phyloP scores from a whole-genome alignment of 306 rosid genomes.

The Vigna hirtella region DNA sequence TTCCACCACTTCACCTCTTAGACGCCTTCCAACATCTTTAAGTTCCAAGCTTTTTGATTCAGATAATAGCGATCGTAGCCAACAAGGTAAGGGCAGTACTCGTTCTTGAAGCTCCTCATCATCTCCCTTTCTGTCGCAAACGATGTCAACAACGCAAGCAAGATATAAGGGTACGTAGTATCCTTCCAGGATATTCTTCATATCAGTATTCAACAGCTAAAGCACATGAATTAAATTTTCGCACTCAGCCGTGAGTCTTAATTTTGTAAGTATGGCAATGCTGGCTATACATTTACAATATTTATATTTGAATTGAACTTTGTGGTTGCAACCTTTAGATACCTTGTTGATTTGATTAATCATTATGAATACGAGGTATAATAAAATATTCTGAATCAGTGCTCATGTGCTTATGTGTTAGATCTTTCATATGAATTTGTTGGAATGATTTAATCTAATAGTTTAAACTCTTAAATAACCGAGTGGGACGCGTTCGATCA shows the following conservation, averaged over 20 bases:
- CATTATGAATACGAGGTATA: slow-evolving; percentile 26
- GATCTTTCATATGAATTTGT: background rate
- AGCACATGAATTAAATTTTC: background rate
- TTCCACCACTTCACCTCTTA: slow-evolving; percentile 46
- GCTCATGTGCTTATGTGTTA: slow-evolving; percentile 21
- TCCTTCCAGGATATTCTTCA: background rate
- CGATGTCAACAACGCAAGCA: slow-evolving; percentile 20
- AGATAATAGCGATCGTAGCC: slow-evolving; percentile 20
- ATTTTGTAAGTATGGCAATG: slow-evolving; percentile 48
- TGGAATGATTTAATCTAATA: background rate
- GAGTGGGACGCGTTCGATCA: background rate
- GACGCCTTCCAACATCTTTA: slow-evolving; percentile 49
- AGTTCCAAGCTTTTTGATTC: slow-evolving; percentile 57
- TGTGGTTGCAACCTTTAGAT: slow-evolving; percentile 12
- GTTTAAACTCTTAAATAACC: background rate
- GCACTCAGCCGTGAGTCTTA: background rate
- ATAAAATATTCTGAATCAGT: slow-evolving; percentile 15
- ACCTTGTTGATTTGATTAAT: slow-evolving; percentile 31
- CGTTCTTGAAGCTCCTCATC: slow-evolving; percentile 36
- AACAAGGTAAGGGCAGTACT: slow-evolving; percentile 32
- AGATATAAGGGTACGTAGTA: no score
- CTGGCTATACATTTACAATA: slow-evolving; percentile 46
- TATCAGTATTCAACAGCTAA: slow-evolving; percentile 2
- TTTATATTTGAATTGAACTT: slow-evolving; percentile 40
- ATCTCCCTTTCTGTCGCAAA: slow-evolving; percentile 6